These are phyloP conservation scores for Populus hybrid DNA, from an alignment of 441 rosid species.

Conservation along the genomic window DNA sequence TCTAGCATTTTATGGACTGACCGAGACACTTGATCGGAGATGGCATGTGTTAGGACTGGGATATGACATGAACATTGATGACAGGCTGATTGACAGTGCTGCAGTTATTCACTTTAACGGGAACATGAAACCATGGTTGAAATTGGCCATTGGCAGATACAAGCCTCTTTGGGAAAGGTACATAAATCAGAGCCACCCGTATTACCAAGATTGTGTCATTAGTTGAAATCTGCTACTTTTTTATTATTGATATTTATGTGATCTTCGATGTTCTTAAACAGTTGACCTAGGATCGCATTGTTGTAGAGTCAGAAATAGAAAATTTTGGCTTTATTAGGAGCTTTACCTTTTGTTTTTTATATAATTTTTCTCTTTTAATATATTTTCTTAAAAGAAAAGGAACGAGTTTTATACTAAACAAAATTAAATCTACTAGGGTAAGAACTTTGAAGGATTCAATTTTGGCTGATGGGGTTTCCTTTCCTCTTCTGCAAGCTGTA, in stretches of 20 bases:
- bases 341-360: conserved; percentile 6
- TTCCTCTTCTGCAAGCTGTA: conserved; percentile 27
- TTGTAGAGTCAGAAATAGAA: conserved; percentile 40
- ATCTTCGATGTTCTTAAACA: conserved; percentile 9
- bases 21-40: conserved; percentile 92
- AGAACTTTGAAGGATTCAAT: conserved; percentile 29
- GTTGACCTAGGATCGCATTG: conserved; percentile 11
- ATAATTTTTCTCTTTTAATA: conserved; percentile 9
- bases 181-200: conserved; percentile 69
- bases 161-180: conserved; percentile 83
- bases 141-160: conserved; percentile 70
- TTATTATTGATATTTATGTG: conserved; percentile 20
- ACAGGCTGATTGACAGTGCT: conserved; percentile 79
- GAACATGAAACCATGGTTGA: conserved; percentile 95
- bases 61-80: conserved; percentile 73
- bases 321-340: conserved; percentile 43
- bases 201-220: conserved; percentile 56
- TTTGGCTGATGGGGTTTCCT: conserved; percentile 33
- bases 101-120: conserved; percentile 94
- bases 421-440: conserved; percentile 27
- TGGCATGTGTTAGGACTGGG: conserved; percentile 99
- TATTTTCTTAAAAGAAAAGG: conserved; percentile 24
- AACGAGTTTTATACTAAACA: conserved; percentile 31
- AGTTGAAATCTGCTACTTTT: conserved; percentile 35
- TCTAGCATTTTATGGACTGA: conserved; percentile 80